These are phyloP conservation scores for Rhazya stricta DNA, from an alignment of 257 asterid species.

Conservation along the genomic window DNA sequence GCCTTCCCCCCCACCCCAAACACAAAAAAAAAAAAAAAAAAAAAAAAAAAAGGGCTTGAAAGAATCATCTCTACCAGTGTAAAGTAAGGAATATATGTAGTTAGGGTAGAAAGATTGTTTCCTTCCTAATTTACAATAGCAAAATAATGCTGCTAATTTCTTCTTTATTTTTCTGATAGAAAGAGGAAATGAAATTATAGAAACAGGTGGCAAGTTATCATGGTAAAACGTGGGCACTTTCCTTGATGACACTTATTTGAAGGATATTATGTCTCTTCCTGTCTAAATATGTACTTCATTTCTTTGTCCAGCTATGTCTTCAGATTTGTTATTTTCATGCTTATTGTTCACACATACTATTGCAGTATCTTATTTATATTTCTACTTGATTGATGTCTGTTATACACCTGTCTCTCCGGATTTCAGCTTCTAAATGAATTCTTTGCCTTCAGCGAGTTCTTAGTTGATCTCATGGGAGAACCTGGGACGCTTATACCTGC, in stretches of 20 bases:
- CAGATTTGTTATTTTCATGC: background rate
- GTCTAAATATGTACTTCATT: background rate
- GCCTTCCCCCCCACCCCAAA: too few species aligned
- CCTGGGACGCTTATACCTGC: conserved; percentile 98
- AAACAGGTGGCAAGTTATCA: background rate
- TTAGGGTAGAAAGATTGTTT: background rate
- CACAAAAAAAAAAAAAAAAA: too few species aligned
- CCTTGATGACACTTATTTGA: background rate
- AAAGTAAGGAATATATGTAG: too few species aligned
- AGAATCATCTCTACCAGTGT: too few species aligned
- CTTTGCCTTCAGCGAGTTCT: conserved; percentile 70
- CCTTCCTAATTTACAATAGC: background rate
- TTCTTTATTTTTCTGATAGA: too few species aligned
- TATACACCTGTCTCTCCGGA: conserved; percentile 12
- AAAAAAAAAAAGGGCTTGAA: too few species aligned
- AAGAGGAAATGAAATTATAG: background rate
- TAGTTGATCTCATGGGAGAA: conserved; percentile 99
- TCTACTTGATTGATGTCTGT: conserved; percentile 18
- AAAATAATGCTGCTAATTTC: too few species aligned
- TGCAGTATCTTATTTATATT: conserved; percentile 8
- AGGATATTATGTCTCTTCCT: background rate
- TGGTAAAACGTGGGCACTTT: background rate
- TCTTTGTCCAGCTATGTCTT: background rate
- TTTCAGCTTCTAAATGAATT: conserved; percentile 33
- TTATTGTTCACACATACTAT: background rate